Evolutionary conservation across 352 stramenopile genomes (phyloP).

Genomic region (Pelagophyceae sp.): DNA sequence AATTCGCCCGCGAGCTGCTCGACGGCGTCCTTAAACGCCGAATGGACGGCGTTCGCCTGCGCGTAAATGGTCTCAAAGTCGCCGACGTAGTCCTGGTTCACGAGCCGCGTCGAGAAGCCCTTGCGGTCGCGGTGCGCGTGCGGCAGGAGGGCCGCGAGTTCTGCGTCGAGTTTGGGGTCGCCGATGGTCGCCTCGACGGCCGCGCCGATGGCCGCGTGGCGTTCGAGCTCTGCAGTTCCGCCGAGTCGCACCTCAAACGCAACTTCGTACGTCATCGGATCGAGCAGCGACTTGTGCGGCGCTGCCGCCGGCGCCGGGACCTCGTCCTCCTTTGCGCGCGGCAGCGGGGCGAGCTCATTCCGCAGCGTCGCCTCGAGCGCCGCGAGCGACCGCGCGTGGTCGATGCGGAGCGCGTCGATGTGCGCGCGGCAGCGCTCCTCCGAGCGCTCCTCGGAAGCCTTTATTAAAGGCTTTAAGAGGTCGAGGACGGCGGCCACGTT

Average conservation of each 20-base stretch:
- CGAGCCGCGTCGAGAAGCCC: conserved; percentile 19
- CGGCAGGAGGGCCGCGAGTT: conserved; percentile 13
- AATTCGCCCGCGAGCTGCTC: background rate
- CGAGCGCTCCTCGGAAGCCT: too few species aligned
- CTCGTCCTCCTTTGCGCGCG: too few species aligned
- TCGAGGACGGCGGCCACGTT: too few species aligned
- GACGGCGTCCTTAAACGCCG: conserved; percentile 4
- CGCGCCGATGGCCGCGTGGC: background rate
- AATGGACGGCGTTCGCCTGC: background rate
- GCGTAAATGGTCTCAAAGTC: conserved; percentile 16
- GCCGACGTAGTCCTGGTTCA: conserved; percentile 13
- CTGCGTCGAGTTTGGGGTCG: conserved; percentile 15
- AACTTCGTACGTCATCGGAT: background rate
- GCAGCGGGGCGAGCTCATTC: too few species aligned
- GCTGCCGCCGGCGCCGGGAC: too few species aligned
- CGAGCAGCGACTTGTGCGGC: too few species aligned
- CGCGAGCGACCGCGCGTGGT: too few species aligned
- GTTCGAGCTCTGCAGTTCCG: background rate
- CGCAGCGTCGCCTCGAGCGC: too few species aligned
- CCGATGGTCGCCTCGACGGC: background rate
- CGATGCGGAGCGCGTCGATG: too few species aligned
- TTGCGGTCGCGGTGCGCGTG: background rate
- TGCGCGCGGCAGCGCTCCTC: too few species aligned
- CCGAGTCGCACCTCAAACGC: background rate
- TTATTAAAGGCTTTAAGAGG: too few species aligned